These are phyloP conservation scores for Cercospora canescens DNA, from an alignment of 2,329 filamentous ascomycete species.

Conservation along the genomic window DNA sequence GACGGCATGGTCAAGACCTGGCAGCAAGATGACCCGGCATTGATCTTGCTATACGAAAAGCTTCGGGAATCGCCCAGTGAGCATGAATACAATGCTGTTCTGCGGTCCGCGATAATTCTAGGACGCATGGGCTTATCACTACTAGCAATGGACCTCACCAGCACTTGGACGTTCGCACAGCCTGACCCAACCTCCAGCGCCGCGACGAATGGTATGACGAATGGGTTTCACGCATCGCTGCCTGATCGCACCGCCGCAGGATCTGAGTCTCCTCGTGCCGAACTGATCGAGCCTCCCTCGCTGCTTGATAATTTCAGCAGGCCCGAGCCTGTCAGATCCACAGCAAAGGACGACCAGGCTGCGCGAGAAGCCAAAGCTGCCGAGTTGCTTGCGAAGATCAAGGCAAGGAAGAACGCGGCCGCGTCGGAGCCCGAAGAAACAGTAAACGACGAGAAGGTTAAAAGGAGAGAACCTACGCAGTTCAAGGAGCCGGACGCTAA, in stretches of 20 bases:
- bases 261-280: background rate
- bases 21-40: constrained; percentile 82
- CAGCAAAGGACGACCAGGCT: constrained; percentile 26
- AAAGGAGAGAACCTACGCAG: constrained; percentile 67
- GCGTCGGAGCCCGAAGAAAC: constrained; percentile 25
- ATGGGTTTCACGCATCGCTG: constrained; percentile 19
- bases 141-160: constrained; percentile 79
- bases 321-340: constrained; percentile 12
- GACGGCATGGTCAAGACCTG: constrained; percentile 65
- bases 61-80: constrained; percentile 69
- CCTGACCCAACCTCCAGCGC: background rate
- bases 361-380: constrained; percentile 34
- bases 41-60: constrained; percentile 84
- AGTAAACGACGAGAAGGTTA: constrained; percentile 35
- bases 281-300: constrained; percentile 19
- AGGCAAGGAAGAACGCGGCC: constrained; percentile 39
- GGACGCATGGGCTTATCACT: constrained; percentile 68
- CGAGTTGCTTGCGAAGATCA: constrained; percentile 41
- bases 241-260: constrained; percentile 27
- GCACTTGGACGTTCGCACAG: constrained; percentile 72
- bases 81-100: constrained; percentile 60
- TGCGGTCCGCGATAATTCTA: constrained; percentile 68
- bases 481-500: constrained; percentile 93
- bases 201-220: constrained; percentile 15
- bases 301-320: constrained; percentile 27